phyloP scores from a whole-genome alignment of 75 land plant genomes.

The Larix kaempferi region DNA sequence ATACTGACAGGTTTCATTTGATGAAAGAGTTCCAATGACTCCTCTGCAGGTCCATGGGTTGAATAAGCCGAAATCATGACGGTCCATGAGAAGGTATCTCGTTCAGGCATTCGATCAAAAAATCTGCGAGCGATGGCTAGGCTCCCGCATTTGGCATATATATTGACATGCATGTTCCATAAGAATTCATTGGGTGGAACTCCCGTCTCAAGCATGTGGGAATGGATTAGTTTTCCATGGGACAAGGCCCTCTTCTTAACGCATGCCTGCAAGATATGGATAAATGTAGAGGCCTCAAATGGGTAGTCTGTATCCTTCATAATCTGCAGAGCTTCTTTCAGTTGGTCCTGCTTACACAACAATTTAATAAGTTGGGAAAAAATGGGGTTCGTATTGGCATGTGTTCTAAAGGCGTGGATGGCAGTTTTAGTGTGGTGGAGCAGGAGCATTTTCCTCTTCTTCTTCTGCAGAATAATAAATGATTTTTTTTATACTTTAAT shows the following conservation, averaged over 20 bases:
- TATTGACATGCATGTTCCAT: constrained; percentile 31
- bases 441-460: background rate
- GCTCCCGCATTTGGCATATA: constrained; percentile 7
- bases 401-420: background rate
- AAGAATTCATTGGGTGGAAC: background rate
- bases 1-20: background rate
- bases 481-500: too few relatives aligned
- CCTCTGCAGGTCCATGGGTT: constrained; percentile 6
- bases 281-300: background rate
- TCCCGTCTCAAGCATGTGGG: background rate
- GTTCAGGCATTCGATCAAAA: constrained; percentile 35
- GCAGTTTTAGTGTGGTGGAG: background rate
- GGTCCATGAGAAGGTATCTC: constrained; percentile 27
- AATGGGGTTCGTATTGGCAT: background rate
- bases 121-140: background rate
- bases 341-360: background rate
- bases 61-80: constrained; percentile 41
- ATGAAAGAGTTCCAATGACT: background rate
- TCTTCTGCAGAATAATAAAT: background rate
- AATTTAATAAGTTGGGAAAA: background rate
- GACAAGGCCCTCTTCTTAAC: background rate
- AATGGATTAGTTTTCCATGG: background rate
- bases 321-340: background rate
- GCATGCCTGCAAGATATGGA: background rate
- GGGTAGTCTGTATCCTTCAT: background rate